Evolutionary conservation across 345 rosid species (phyloP), one percentile per base, ranked within the genome.

Genomic region (Sonneratia alba): DNA sequence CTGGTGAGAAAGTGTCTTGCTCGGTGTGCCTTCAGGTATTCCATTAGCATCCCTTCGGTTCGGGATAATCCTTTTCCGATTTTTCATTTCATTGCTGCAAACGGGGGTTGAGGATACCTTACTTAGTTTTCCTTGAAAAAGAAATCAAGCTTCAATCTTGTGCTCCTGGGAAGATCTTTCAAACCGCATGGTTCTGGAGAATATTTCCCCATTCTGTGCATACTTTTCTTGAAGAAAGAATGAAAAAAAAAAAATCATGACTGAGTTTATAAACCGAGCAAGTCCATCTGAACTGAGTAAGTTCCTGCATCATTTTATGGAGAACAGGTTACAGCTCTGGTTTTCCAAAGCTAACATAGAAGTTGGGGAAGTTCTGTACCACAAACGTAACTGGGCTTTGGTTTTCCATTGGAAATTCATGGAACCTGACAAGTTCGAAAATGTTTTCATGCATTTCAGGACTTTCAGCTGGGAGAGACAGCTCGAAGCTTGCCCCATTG

Each of bases 11-110:
- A 74, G 92, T 83, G 66, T 86, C 88, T 11, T 92, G 98, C 78
- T 87, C 98, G 37, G 99, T 96, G 63, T 96, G 99, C 80, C 98
- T 96, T 77, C 99, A 96, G 99, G 98, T 95, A 72, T 3, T 27
- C 10, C 36, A 69, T 32, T 36, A n/a, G 32, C 37, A 24, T 43
- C 19, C 7, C 6, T 11, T 62, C 9, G 27, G 36, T 6, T 61
- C 1, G 24, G 3, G 36, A 62, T 13, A 13, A 12, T 62, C 10
- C 38, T 27, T 34, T 24, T 24, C 24, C 51, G 1, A 16, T n/a
- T 4, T 6, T 45, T 51, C 15, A 32, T n/a, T 57, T 38, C 10
- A 10, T 32, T 72, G 7, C 42, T 8, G 16, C 4, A 11, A 34
- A 37, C 9, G 34, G 38, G 18, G 7, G 56, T 18, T 7, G 36